A percentile compares a stretch with the other conserved stretches of the same genome.
phyloP scores from a whole-genome alignment of 768 basidiomycete species.

The Podaxis sp. region DNA sequence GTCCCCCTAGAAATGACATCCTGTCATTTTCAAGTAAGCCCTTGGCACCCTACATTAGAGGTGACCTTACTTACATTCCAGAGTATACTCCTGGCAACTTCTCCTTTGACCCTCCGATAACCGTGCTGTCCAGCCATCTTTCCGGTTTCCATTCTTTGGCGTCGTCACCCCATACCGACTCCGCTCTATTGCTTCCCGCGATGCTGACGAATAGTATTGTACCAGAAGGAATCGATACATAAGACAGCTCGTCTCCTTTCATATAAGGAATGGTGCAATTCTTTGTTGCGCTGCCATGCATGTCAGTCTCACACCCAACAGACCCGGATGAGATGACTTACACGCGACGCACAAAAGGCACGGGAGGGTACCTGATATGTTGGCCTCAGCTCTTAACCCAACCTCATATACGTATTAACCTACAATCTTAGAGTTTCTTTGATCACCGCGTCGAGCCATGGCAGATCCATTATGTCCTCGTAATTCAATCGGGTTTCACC shows the following conservation, averaged over 20 bases:
- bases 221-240: constrained; percentile 42
- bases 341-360: constrained; percentile 45
- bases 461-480: constrained; percentile 35
- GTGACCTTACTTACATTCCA: constrained; percentile 38
- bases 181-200: constrained; percentile 44
- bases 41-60: background rate
- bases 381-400: background rate
- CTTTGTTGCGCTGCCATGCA: constrained; percentile 33
- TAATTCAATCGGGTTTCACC: constrained; percentile 25
- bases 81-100: constrained; percentile 47
- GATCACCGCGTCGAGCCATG: constrained; percentile 43
- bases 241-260: constrained; percentile 25
- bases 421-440: constrained; percentile 47
- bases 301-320: background rate
- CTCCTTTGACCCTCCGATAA: constrained; percentile 12
- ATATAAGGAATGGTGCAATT: constrained; percentile 45
- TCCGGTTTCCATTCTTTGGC: constrained; percentile 53
- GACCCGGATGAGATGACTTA: constrained; percentile 21
- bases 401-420: constrained; percentile 12
- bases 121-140: constrained; percentile 39
- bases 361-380: constrained; percentile 39
- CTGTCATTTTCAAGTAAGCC: constrained; percentile 22
- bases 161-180: constrained; percentile 49
- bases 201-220: constrained; percentile 50
- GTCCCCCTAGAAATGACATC: constrained; percentile 57